Percentiles rank a stretch among this genome's conserved stretches.
Evolutionary conservation across 257 asterid species (phyloP).

Genomic region (Jaltomata sinuosa): DNA sequence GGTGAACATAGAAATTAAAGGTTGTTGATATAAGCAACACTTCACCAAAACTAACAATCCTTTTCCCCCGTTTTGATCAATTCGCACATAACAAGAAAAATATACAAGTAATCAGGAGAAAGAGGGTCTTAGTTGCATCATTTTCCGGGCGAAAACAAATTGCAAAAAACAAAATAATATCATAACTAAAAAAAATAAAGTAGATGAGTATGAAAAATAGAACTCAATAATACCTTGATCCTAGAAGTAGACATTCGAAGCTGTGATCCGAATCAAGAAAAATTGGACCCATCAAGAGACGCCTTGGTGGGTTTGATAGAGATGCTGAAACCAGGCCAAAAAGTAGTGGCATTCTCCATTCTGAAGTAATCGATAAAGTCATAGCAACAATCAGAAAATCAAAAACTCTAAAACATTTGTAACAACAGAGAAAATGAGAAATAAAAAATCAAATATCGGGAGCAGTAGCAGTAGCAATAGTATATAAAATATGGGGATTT

Average conservation of each 20-base stretch:
- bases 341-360: conserved; percentile 69
- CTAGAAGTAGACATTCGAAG: conserved; percentile 10
- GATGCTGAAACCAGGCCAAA: conserved; percentile 38
- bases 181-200: not conserved
- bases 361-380: conserved; percentile 3
- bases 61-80: not conserved
- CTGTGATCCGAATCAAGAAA: conserved; percentile 22
- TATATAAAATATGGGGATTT: not conserved
- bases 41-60: not conserved
- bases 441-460: too few species aligned
- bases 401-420: too few species aligned
- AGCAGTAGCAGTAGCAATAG: too few species aligned
- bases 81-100: not conserved
- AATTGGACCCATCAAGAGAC: conserved; percentile 11
- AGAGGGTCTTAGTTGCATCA: not conserved
- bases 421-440: too few species aligned
- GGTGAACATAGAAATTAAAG: not conserved
- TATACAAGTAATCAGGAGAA: not conserved
- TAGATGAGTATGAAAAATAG: not conserved
- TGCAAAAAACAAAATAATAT: not conserved
- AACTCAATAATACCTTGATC: too few species aligned
- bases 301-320: conserved; percentile 14
- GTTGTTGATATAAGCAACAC: not conserved
- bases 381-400: not conserved
- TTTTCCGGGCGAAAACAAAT: not conserved